Conservation (phyloP, 225 moss, liverwort and hornwort genomes). For the Sphagnum tenellum region DNA sequence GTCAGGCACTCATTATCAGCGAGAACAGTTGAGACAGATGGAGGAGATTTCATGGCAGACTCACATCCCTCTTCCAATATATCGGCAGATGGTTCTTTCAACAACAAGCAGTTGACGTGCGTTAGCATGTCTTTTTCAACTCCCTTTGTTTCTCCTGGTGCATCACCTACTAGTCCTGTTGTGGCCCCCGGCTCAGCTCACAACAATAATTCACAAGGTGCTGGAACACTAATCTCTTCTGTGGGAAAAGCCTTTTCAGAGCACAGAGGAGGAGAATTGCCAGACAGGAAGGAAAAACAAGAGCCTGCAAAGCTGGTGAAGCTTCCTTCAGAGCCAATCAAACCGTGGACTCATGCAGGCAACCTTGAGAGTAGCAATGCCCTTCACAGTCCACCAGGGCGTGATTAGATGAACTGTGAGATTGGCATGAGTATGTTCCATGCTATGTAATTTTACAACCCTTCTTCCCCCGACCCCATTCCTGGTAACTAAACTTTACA, state of each 20-base stretch:
- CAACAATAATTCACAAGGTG: too few species aligned
- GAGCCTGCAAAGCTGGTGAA: constrained; percentile 40
- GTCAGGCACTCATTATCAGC: constrained; percentile 32
- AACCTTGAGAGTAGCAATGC: constrained; percentile 80
- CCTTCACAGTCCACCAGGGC: constrained; percentile 87
- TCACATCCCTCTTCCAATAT: constrained; percentile 25
- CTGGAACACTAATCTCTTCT: too few species aligned
- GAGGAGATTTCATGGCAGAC: too few species aligned
- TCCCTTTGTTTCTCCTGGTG: constrained; percentile 63
- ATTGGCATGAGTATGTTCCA: too few species aligned
- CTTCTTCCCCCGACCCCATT: too few species aligned
- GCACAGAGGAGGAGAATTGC: too few species aligned
- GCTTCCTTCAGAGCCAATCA: constrained; percentile 28
- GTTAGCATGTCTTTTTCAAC: constrained; percentile 69
- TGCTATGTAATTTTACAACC: too few species aligned
- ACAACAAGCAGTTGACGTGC: constrained; percentile 43
- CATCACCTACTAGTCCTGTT: constrained; percentile 35
- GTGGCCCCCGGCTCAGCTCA: neutral
- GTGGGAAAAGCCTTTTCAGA: too few species aligned
- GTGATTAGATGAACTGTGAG: constrained; percentile 40
- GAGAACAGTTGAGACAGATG: too few species aligned
- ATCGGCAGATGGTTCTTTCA: constrained; percentile 20
- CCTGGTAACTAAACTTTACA: too few species aligned
- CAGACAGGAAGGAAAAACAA: constrained; percentile 36
- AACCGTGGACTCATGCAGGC: constrained; percentile 77